phyloP scores from a whole-genome alignment of 805 yeast species.

The Lachancea sp. region DNA sequence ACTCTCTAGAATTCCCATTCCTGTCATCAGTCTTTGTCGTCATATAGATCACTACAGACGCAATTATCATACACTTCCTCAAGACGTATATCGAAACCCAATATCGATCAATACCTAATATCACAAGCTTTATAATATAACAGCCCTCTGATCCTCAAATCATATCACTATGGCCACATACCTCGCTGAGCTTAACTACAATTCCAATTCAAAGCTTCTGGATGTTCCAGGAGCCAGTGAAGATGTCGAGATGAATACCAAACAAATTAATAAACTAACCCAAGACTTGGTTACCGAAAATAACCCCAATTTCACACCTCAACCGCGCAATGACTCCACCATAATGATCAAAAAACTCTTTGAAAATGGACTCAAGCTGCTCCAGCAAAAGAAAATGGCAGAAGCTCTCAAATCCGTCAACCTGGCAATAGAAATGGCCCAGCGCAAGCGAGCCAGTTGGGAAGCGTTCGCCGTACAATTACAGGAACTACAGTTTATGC shows the following conservation, averaged over 20 bases:
- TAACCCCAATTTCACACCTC: conserved; percentile 50
- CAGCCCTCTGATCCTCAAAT: background rate
- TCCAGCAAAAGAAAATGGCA: conserved; percentile 48
- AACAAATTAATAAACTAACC: conserved; percentile 34
- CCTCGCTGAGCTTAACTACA: conserved; percentile 18
- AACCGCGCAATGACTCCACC: conserved; percentile 47
- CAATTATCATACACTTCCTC: too few species aligned
- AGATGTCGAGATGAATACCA: conserved; percentile 22
- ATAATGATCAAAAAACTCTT: conserved; percentile 55
- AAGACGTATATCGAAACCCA: too few species aligned
- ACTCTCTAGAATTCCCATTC: background rate
- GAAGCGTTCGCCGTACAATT: conserved; percentile 68
- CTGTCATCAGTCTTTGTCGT: background rate
- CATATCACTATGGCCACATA: conserved; percentile 1
- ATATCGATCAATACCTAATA: too few species aligned
- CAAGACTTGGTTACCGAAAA: conserved; percentile 30
- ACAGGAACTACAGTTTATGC: conserved; percentile 58
- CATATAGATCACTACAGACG: background rate
- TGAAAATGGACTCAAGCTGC: conserved; percentile 49
- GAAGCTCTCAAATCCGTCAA: conserved; percentile 61
- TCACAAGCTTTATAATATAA: too few species aligned
- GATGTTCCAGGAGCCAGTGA: conserved; percentile 12
- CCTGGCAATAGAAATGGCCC: conserved; percentile 61
- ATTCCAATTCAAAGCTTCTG: conserved; percentile 27
- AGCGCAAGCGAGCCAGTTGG: conserved; percentile 57